Percentiles rank a stretch among this genome's conserved stretches.
phyloP scores from a whole-genome alignment of 805 yeast species.

The Kluyveromyces aestuarii region DNA sequence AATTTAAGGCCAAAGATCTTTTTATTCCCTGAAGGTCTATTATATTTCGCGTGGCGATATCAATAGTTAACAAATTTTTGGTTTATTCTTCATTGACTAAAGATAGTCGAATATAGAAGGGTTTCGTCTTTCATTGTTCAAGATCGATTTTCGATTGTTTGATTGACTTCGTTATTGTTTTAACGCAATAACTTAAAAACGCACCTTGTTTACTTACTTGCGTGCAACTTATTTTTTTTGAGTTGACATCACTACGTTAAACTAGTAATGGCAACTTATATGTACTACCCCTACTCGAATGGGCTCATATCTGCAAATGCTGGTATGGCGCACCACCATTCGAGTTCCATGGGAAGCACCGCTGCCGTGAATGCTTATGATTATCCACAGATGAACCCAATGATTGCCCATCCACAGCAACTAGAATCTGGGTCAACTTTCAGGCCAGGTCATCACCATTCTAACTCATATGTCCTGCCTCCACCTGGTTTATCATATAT shows the following conservation, averaged over 20 bases:
- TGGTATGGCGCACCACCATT: neutral
- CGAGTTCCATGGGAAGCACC: neutral
- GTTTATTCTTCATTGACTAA: neutral
- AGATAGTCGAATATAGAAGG: neutral
- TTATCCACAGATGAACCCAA: neutral
- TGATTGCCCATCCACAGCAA: conserved; percentile 1
- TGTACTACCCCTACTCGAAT: conserved; percentile 8
- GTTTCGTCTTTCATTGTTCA: neutral
- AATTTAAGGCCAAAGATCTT: neutral
- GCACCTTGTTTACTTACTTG: neutral
- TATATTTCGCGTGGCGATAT: neutral
- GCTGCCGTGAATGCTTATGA: neutral
- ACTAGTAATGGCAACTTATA: conserved; percentile 8
- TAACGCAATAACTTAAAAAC: neutral
- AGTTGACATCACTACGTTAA: neutral
- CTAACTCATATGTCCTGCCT: conserved; percentile 11
- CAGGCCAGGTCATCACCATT: conserved; percentile 6
- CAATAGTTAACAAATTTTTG: neutral
- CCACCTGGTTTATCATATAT: conserved; percentile 16
- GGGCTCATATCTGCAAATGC: neutral
- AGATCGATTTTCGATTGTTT: neutral
- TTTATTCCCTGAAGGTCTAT: too few species aligned
- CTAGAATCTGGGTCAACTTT: neutral
- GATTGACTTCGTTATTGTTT: neutral
- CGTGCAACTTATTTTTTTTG: neutral